Base-by-base conservation (phyloP, 208 protist genomes). In the Leishmania braziliensis region DNA sequence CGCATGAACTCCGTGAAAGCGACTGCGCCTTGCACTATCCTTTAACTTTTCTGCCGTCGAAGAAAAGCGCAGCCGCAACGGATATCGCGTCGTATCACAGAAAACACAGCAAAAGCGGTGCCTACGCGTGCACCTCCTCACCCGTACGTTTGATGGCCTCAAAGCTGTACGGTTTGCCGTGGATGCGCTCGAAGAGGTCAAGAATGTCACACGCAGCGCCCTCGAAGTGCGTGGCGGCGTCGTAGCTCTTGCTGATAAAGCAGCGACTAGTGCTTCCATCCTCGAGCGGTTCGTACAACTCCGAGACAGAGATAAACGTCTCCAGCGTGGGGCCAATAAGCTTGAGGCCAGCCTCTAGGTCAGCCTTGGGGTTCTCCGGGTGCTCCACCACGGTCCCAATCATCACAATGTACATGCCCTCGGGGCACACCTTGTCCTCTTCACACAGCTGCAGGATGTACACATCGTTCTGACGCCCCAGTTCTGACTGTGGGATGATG, bases 191-290 rank as follows among this genome's bases (percentile, higher is more conserved):
- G 83, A 99, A 99, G 33, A 99, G 88, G 50, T 97, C 84, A 46
- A 99, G 81, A 71, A 99, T 98, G 85, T 99, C 98, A 9, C 86
- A 86, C n/a, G 97, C 96, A 60, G 97, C 97, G 58, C 93, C 98
- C 91, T 99, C 99, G 92, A 99, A 99, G 95, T 99, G 99, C 48
- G 98, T 98, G 26, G 99, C 99, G 39, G 98, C 92, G 83, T 99
- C 98, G 88, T 98, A 99, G 66, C 96, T 99, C 48, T 97, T 98
- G 56, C 97, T 99, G 86, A 99, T 98, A 89, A 98, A 99, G 81
- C 95, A 92, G 39, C 94, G 91, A 85, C 97, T 98, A 29, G 91
- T 69, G 43, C 72, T 90, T 75, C 98, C 98, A 78, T 99, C 97
- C 50, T 97, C 90, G 2, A 94, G 74, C 10, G 99, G 99, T 79